Evolutionary conservation across 1,139 yeast genomes (phyloP), one percentile per base, ranked within the genome.

Genomic region (Scheffersomyces titani): DNA sequence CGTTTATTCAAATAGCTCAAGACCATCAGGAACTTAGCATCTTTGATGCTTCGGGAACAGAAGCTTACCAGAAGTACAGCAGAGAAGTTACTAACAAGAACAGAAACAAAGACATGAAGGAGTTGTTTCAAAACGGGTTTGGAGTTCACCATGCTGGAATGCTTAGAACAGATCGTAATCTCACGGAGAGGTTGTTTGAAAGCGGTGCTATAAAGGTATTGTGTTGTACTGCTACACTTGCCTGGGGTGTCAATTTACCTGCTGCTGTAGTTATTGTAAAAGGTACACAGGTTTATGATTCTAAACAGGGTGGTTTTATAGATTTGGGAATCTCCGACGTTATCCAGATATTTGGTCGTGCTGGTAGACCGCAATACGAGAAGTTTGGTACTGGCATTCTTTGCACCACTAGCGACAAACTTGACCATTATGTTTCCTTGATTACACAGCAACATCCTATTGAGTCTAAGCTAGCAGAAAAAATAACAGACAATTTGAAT

Each of bases 201-300:
- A 79, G 81, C 44, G 99, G 99, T 46, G 90, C 94, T 0, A 88
- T 94, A 59, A 91, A 89, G 62, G 98, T 96, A 0, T 77, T 96
- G 19, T 90, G 97, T 65, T 92, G 98, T 80, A 96, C 99, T 1
- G 97, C 99, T 0, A 96, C 99, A 0, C 83, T 96, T 58, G 99
- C 99, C 0, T 96, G 99, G 99, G 99, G 99, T 83, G 98, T 96
- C 18, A 96, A 96, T 69, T 78, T 96, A 59, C 99, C 99, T 1
- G 99, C 99, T 6, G 98, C 98, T 3, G 97, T 93, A 50, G 99
- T 96, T 24, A 91, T 96, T 61, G 87, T 96, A 54, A 93, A 94
- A 68, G 99, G 99, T 1, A 96, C 99, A 0, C 97, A 92, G 68
- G 92, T 96, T 0, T 96, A 96, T 69, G 97, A 96, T 71, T 85